Conservation (phyloP, 805 yeast genomes). For the Nakazawaea holstii region DNA sequence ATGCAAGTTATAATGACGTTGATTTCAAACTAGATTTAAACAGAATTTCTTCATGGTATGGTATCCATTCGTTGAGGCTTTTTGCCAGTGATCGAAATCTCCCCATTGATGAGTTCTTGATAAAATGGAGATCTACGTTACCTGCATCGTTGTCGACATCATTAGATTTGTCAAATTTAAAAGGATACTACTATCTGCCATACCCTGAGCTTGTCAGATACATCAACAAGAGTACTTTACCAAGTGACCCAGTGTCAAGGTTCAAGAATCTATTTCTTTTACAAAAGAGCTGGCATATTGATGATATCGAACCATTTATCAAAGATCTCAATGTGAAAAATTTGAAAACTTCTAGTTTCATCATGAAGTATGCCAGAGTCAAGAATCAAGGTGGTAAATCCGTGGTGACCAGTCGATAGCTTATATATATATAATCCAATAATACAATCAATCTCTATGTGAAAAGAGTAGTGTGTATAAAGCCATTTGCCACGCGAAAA, state of each 20-base stretch:
- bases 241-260: constrained; percentile 42
- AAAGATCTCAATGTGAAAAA: constrained; percentile 51
- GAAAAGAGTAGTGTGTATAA: not conserved
- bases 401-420: not conserved
- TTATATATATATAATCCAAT: not conserved
- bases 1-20: constrained; percentile 10
- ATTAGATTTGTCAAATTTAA: constrained; percentile 55
- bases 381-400: constrained; percentile 24
- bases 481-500: not conserved
- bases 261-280: constrained; percentile 46
- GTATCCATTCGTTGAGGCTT: constrained; percentile 41
- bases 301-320: constrained; percentile 59
- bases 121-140: constrained; percentile 51
- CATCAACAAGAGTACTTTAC: constrained; percentile 43
- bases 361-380: constrained; percentile 59
- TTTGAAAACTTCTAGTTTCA: constrained; percentile 49
- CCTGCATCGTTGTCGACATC: constrained; percentile 46
- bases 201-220: constrained; percentile 40
- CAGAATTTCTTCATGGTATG: constrained; percentile 56
- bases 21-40: constrained; percentile 35
- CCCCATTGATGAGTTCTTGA: constrained; percentile 45
- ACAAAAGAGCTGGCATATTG: constrained; percentile 56
- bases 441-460: too few species aligned
- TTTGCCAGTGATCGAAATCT: constrained; percentile 3
- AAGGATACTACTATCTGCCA: constrained; percentile 40